Evolutionary conservation across 352 stramenopile species (phyloP).

Genomic region (Pythium folliculosum): DNA sequence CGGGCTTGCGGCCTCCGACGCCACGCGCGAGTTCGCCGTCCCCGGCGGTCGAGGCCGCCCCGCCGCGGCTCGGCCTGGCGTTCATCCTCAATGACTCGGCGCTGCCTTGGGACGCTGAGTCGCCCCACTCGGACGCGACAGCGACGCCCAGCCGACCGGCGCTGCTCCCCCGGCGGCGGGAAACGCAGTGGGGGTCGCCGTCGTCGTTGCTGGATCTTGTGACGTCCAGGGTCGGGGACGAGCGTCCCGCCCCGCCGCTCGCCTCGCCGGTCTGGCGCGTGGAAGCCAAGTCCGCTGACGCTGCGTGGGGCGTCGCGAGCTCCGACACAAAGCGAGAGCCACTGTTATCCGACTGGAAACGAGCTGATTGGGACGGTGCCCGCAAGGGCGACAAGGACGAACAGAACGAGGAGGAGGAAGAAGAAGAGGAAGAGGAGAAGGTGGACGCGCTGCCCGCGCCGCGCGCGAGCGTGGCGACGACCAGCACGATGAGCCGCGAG

Average conservation of each 20-base stretch:
- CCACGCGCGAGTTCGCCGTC: too few species aligned
- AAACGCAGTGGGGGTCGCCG: background rate
- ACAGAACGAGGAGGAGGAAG: background rate
- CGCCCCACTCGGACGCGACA: background rate
- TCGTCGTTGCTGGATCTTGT: background rate
- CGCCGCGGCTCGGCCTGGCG: constrained; percentile 1
- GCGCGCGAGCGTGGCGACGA: background rate
- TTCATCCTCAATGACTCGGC: constrained; percentile 12
- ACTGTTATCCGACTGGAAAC: background rate
- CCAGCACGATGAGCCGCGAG: constrained; percentile 3
- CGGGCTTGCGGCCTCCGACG: too few species aligned
- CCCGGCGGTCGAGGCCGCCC: background rate
- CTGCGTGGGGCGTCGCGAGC: background rate
- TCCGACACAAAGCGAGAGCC: background rate
- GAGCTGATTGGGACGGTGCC: too few species aligned
- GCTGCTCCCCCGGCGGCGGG: background rate
- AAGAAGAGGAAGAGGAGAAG: background rate
- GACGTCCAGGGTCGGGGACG: too few species aligned
- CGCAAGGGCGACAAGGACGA: background rate
- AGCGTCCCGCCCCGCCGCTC: background rate
- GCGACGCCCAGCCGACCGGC: background rate
- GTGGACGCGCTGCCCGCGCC: background rate
- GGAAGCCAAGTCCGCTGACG: background rate
- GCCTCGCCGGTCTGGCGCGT: background rate
- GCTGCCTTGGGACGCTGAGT: background rate